These are phyloP conservation scores for Trichoderma reesei DNA, from an alignment of 495 filamentous ascomycete genomes.

Conservation along the genomic window DNA sequence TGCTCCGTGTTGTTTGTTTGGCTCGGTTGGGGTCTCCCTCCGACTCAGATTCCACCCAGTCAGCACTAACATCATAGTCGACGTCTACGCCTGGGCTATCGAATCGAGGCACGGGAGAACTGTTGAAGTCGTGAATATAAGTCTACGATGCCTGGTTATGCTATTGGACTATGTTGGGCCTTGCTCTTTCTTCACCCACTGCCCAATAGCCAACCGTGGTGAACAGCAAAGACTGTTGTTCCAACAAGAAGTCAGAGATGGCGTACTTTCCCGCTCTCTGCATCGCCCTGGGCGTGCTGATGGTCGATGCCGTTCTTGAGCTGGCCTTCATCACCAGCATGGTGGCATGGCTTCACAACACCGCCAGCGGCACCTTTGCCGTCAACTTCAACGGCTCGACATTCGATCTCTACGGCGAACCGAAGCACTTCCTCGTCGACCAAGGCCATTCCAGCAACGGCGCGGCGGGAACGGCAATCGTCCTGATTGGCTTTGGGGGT, in stretches of 20 bases:
- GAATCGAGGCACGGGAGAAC: not conserved
- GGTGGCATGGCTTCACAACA: conserved; percentile 37
- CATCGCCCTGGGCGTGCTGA: conserved; percentile 27
- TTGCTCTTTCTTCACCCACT: not conserved
- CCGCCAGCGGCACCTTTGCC: conserved; percentile 26
- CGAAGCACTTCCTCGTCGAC: conserved; percentile 31
- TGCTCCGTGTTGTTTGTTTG: not conserved
- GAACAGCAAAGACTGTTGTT: not conserved
- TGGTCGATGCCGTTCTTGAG: conserved; percentile 35
- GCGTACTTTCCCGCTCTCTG: conserved; percentile 12
- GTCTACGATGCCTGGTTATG: not conserved
- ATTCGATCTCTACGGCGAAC: conserved; percentile 31
- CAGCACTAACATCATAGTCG: not conserved
- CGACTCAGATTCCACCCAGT: not conserved
- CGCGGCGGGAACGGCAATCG: conserved; percentile 39
- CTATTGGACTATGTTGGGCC: not conserved
- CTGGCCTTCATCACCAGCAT: conserved; percentile 38
- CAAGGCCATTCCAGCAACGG: conserved; percentile 43
- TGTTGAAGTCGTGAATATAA: not conserved
- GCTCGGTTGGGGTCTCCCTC: not conserved
- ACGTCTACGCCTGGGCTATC: not conserved
- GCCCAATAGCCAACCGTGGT: not conserved
- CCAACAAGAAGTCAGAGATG: not conserved
- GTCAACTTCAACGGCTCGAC: conserved; percentile 21
- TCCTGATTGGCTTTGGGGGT: conserved; percentile 38